phyloP scores from a whole-genome alignment of 495 filamentous ascomycete species.

The Penicillium subrubescens region DNA sequence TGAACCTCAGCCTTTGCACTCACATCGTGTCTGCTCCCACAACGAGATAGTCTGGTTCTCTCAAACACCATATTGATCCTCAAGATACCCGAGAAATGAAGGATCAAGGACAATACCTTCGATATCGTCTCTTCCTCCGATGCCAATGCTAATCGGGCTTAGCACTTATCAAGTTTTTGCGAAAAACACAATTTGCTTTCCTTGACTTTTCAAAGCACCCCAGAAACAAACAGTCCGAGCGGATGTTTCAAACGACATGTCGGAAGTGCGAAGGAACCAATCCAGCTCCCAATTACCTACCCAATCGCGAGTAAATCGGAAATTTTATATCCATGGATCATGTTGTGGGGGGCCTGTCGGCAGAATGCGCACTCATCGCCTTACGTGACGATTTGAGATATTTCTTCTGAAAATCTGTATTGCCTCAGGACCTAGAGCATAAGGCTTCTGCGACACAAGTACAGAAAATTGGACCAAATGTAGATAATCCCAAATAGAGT shows the following conservation, averaged over 20 bases:
- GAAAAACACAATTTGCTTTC: not conserved
- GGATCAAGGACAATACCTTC: not conserved
- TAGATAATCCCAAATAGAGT: too few species aligned
- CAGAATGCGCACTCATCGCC: not conserved
- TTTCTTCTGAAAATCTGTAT: not conserved
- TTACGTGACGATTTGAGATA: not conserved
- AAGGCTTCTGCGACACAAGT: too few species aligned
- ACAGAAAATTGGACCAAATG: too few species aligned
- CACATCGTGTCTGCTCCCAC: not conserved
- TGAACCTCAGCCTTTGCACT: not conserved
- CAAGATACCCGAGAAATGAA: not conserved
- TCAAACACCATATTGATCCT: not conserved
- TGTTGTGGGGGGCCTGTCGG: not conserved
- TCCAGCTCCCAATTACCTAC: not conserved
- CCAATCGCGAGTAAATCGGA: not conserved
- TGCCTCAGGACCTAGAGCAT: not conserved
- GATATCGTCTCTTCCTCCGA: not conserved
- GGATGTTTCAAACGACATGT: not conserved
- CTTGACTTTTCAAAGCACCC: not conserved
- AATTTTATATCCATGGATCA: not conserved
- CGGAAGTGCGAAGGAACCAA: not conserved
- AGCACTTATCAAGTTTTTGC: not conserved
- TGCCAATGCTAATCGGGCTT: not conserved
- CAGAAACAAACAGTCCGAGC: not conserved
- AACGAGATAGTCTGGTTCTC: not conserved